Conservation (phyloP, 2,329 filamentous ascomycete species). For the Colletotrichum sansevieriae region DNA sequence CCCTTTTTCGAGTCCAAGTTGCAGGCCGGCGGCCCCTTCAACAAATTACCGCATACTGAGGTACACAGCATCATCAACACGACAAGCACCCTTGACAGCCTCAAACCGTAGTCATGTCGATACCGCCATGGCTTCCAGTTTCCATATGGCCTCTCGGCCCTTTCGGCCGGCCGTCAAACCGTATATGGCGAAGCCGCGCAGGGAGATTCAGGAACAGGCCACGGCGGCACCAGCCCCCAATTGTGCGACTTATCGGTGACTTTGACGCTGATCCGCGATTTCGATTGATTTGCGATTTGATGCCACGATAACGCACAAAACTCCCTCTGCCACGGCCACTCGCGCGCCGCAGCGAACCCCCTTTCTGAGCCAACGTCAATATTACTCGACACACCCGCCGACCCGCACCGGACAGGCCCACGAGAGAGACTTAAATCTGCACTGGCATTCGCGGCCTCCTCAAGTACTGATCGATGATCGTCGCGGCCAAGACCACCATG, state of each 20-base stretch:
- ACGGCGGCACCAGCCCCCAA: constrained; percentile 26
- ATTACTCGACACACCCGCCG: constrained; percentile 7
- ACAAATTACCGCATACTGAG: constrained; percentile 18
- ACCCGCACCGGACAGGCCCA: constrained; percentile 14
- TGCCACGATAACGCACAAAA: constrained; percentile 28
- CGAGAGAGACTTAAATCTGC: not conserved
- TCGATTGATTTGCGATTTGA: constrained; percentile 34
- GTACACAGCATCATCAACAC: not conserved
- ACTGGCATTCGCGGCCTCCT: not conserved
- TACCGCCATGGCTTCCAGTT: not conserved
- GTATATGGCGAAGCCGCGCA: constrained; percentile 27
- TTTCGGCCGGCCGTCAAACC: constrained; percentile 27
- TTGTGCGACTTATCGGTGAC: constrained; percentile 25
- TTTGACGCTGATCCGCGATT: constrained; percentile 29
- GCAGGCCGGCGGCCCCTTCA: constrained; percentile 19
- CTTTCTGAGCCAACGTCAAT: constrained; percentile 19
- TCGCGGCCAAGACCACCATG: constrained; percentile 7
- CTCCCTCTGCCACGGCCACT: constrained; percentile 32
- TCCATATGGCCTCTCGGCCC: constrained; percentile 26
- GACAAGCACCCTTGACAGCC: not conserved
- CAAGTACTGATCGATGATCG: constrained; percentile 14
- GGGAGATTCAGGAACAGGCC: constrained; percentile 38
- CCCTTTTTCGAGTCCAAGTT: not conserved
- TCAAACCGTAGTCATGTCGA: not conserved
- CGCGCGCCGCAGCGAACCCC: constrained; percentile 3